Percentiles rank a stretch among this genome's conserved stretches.
These are phyloP conservation scores for Aspergillus viridinutans DNA, from an alignment of 2,329 filamentous ascomycete species.

Conservation along the genomic window DNA sequence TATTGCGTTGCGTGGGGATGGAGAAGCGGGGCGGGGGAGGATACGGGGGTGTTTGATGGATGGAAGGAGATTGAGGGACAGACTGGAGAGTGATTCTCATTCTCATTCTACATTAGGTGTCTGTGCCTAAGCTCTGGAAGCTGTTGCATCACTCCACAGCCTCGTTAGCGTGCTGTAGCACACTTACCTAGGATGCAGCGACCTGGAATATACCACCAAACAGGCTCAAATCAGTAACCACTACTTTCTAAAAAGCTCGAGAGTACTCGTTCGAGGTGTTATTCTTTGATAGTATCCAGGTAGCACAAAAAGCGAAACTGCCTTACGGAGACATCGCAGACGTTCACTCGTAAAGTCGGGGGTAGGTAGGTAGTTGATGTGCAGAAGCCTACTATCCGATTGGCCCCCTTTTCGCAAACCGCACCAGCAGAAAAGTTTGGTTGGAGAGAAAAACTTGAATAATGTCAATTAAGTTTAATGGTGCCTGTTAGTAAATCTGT, in stretches of 20 bases:
- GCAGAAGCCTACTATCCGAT: neutral
- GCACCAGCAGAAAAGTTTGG: neutral
- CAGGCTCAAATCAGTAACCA: neutral
- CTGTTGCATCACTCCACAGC: no score
- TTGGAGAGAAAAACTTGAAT: neutral
- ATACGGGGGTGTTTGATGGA: slow-evolving; percentile 25
- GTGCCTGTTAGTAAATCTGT: neutral
- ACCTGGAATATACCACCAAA: neutral
- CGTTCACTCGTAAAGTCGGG: neutral
- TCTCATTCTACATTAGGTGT: neutral
- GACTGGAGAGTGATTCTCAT: neutral
- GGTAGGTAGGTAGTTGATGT: neutral
- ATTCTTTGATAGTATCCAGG: neutral
- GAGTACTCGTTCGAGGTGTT: neutral
- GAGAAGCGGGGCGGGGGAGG: slow-evolving; percentile 45
- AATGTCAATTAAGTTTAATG: neutral
- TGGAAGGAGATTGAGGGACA: slow-evolving; percentile 36
- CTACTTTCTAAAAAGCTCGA: neutral
- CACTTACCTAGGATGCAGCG: no score
- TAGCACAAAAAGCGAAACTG: neutral
- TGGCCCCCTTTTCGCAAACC: neutral
- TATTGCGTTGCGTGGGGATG: slow-evolving; percentile 90
- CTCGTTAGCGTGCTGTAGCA: neutral
- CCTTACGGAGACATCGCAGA: neutral
- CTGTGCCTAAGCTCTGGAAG: neutral